Percentiles rank a stretch among this genome's conserved stretches.
Evolutionary conservation across 2,329 filamentous ascomycete genomes (phyloP).

Genomic region (Zymoseptoria brevis): DNA sequence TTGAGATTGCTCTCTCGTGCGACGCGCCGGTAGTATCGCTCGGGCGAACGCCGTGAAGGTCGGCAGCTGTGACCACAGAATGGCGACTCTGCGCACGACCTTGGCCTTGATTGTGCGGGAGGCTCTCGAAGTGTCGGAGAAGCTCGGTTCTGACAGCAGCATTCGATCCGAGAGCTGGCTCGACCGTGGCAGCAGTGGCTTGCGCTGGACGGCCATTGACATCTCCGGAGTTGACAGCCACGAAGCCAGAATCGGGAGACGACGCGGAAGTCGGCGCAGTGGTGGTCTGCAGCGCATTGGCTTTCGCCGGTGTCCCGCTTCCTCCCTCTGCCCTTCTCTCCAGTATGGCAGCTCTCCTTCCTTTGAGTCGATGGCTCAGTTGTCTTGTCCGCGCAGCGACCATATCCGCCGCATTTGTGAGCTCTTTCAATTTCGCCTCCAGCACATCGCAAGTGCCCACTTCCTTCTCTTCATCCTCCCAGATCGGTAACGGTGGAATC

Average conservation of each 20-base stretch:
- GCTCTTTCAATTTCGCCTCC: constrained; percentile 65
- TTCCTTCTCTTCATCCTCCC: constrained; percentile 81
- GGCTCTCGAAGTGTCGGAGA: constrained; percentile 55
- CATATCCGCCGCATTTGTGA: constrained; percentile 71
- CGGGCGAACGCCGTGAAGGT: constrained; percentile 4
- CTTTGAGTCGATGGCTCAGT: constrained; percentile 71
- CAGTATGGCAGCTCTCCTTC: constrained; percentile 64
- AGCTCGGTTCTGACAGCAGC: constrained; percentile 51
- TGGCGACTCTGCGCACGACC: constrained; percentile 20
- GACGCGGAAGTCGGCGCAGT: constrained; percentile 22
- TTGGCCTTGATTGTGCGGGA: constrained; percentile 43
- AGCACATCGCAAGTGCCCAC: constrained; percentile 75
- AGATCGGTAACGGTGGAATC: constrained; percentile 70
- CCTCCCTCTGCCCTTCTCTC: constrained; percentile 47
- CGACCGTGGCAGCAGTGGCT: constrained; percentile 1
- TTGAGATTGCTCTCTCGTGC: constrained; percentile 14
- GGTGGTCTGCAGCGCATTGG: constrained; percentile 23
- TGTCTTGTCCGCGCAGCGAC: constrained; percentile 65
- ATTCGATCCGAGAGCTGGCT: constrained; percentile 34
- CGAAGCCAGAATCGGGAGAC: constrained; percentile 38
- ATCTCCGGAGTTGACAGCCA: constrained; percentile 48
- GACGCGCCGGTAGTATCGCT: constrained; percentile 1
- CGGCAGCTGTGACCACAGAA: constrained; percentile 9
- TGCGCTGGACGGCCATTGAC: constrained; percentile 2
- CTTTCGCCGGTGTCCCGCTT: constrained; percentile 30